Percentiles rank a stretch among this genome's conserved stretches.
phyloP scores from a whole-genome alignment of 75 land plant genomes.

The Gnetum montanum region DNA sequence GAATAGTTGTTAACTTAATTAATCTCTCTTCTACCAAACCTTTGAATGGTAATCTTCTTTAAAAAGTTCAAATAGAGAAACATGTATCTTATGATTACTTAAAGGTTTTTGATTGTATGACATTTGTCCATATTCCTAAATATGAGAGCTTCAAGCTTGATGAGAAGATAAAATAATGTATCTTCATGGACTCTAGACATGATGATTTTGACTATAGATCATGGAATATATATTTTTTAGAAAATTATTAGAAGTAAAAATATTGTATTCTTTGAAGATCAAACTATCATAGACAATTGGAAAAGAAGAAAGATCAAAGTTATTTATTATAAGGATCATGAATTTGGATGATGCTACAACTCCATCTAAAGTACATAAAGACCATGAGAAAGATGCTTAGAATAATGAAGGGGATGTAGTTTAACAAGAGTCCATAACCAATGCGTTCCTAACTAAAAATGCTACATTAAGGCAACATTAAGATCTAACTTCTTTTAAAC shows the following conservation, averaged over 20 bases:
- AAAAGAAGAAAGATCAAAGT: background rate
- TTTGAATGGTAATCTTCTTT: background rate
- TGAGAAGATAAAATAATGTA: background rate
- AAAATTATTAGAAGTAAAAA: conserved; percentile 4
- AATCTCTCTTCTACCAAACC: conserved; percentile 1
- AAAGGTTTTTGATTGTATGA: conserved; percentile 13
- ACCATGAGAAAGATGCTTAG: background rate
- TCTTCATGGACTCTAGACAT: conserved; percentile 12
- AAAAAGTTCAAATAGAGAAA: background rate
- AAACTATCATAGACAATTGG: background rate
- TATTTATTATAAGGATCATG: too few relatives aligned
- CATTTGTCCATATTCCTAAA: conserved; percentile 15
- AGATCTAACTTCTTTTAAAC: too few relatives aligned
- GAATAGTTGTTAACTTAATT: background rate
- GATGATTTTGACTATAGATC: conserved; percentile 8
- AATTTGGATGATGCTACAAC: too few relatives aligned
- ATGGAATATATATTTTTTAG: conserved; percentile 8
- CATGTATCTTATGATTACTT: conserved; percentile 8
- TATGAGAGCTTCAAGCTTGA: conserved; percentile 19
- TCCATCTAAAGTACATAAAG: background rate
- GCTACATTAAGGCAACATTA: background rate
- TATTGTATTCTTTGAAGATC: background rate
- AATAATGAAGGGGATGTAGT: background rate
- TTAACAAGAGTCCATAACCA: background rate
- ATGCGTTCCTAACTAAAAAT: background rate